These are phyloP conservation scores for Sclerotiophoma versabilis DNA, from an alignment of 2,329 filamentous ascomycete species.

Conservation along the genomic window DNA sequence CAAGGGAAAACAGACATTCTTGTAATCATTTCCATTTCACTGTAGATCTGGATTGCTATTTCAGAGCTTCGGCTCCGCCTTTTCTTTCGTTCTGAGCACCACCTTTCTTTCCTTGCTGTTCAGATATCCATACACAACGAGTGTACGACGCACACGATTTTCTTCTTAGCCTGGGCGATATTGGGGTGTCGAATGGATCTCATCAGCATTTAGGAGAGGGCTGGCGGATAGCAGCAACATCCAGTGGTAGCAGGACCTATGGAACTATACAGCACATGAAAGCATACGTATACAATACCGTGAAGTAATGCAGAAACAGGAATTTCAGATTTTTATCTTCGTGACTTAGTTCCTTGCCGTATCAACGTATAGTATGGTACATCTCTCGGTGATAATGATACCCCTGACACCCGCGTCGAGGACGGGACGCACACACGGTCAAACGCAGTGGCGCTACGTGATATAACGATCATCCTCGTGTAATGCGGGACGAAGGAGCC, in stretches of 20 bases:
- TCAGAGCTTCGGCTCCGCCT: slow-evolving; percentile 14
- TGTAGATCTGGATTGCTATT: slow-evolving; percentile 23
- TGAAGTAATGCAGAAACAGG: background rate
- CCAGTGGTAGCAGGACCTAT: background rate
- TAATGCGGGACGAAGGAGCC: background rate
- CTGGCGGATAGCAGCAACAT: background rate
- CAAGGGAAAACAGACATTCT: slow-evolving; percentile 7
- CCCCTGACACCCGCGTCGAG: background rate
- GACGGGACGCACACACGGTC: background rate
- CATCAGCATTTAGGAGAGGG: background rate
- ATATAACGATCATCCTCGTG: slow-evolving; percentile 7
- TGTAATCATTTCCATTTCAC: slow-evolving; percentile 28
- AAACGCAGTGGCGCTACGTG: background rate
- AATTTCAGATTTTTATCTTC: background rate
- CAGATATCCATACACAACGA: slow-evolving; percentile 29
- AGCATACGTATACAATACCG: background rate
- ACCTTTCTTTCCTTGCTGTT: slow-evolving; percentile 8
- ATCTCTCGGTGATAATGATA: too few relatives aligned
- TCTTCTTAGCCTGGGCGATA: slow-evolving; percentile 10
- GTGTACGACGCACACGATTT: slow-evolving; percentile 38
- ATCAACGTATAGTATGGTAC: too few relatives aligned
- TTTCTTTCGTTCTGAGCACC: slow-evolving; percentile 1
- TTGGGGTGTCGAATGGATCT: background rate
- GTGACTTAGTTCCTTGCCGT: background rate
- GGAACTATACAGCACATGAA: background rate